Evolutionary conservation across 2,329 filamentous ascomycete species (phyloP), one percentile per base, ranked within the genome.

Genomic region (Pyrenophora teres): DNA sequence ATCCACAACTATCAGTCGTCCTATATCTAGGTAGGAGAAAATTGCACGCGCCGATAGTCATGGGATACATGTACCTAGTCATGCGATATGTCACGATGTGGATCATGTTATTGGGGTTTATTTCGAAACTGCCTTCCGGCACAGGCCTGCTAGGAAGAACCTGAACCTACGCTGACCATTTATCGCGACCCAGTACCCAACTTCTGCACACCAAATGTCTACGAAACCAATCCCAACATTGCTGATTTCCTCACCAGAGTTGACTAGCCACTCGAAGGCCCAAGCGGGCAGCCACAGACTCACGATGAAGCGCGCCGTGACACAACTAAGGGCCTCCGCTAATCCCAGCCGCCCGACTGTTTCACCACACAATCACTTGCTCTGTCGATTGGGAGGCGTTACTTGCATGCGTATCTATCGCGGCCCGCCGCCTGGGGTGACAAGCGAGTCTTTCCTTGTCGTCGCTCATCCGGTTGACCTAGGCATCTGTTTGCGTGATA

Each of bases 321-420:
- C 51, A 61, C 57, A 49, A 48, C 57, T 40, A 59, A 58, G 31
- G 35, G 40, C 40, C 27, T 15, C 27, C 33, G 31, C 40, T 43
- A 41, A 49, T 39, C 41, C 39, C 53, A 61, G 31, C 54, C 49
- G 56, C 59, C 54, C 55, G 45, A 50, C 48, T 53, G 60, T 64
- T 66, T 64, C 62, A 66, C 50, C 33, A 36, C 27, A 21, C 38
- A 47, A 54, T 40, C 35, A 40, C 35, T 42, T 40, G 44, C 52
- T 47, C 45, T 56, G 45, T 62, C 51, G 54, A 66, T 66, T 63
- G 60, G 61, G 40, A 40, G 37, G 40, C 41, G 38, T 43, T 55
- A 56, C 43, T 32, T 50, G 53, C 43, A 30, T 50, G 53, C 50
- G 59, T 43, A 57, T 37, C 46, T 50, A 54, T 62, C 48, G 40